phyloP scores from a whole-genome alignment of 2,329 filamentous ascomycete genomes.

The Coniosporium tulheliwenetii region DNA sequence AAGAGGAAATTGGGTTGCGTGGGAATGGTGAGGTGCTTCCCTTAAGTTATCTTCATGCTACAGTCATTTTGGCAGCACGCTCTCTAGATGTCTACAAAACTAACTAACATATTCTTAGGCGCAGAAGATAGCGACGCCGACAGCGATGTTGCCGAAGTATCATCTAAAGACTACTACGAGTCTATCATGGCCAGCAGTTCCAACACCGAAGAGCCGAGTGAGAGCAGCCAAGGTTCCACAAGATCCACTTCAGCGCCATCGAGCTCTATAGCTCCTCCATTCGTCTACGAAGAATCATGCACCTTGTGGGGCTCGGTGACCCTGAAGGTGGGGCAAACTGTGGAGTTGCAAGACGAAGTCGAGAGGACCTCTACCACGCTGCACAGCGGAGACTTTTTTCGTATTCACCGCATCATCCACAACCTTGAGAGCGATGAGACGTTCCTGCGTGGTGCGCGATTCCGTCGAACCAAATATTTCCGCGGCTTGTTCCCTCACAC shows the following conservation, averaged over 20 bases:
- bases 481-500: conserved; percentile 18
- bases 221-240: background rate
- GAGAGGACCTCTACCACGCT: background rate
- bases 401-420: conserved; percentile 21
- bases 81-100: too few relatives aligned
- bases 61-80: too few relatives aligned
- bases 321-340: conserved; percentile 1
- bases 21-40: too few relatives aligned
- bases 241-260: background rate
- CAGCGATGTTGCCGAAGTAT: too few relatives aligned
- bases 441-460: conserved; percentile 22
- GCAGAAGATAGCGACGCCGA: too few relatives aligned
- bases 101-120: too few relatives aligned
- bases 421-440: conserved; percentile 7
- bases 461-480: conserved; percentile 16
- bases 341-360: conserved; percentile 21
- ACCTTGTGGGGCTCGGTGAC: background rate
- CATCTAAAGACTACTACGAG: too few relatives aligned
- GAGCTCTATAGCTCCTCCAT: background rate
- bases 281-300: background rate
- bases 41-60: too few relatives aligned
- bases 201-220: background rate
- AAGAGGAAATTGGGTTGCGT: too few relatives aligned
- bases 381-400: conserved; percentile 18
- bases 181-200: background rate